Conservation (phyloP, 192 early-diverging fungal species). For the Mortierella alpina region DNA sequence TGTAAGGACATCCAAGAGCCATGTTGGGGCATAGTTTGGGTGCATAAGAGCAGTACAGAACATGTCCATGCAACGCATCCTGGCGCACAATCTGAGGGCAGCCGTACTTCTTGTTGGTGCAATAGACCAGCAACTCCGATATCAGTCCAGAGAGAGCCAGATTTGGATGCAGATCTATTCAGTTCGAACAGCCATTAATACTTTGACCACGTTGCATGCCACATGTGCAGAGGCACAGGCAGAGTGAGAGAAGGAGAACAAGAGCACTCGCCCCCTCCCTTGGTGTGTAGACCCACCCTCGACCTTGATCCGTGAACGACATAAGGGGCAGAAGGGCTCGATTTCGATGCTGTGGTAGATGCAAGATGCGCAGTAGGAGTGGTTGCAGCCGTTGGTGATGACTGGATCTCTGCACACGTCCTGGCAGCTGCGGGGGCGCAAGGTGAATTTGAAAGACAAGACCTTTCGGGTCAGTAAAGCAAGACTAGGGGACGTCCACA, state of each 20-base stretch:
- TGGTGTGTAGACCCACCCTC: slow-evolving; percentile 34
- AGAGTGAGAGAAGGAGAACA: too few species aligned
- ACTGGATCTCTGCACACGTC: slow-evolving; percentile 67
- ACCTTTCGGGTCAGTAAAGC: not conserved
- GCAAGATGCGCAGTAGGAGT: slow-evolving; percentile 70
- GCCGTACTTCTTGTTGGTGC: slow-evolving; percentile 62
- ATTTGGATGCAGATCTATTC: slow-evolving; percentile 68
- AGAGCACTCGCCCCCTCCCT: not conserved
- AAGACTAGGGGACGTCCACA: not conserved
- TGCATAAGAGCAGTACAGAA: slow-evolving; percentile 58
- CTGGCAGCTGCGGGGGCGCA: slow-evolving; percentile 56
- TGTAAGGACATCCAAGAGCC: slow-evolving; percentile 62
- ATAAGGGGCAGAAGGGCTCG: slow-evolving; percentile 70
- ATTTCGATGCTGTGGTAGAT: slow-evolving; percentile 65
- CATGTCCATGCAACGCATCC: slow-evolving; percentile 62
- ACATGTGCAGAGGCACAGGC: not conserved
- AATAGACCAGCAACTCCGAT: slow-evolving; percentile 65
- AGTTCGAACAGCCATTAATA: not conserved
- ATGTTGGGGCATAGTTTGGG: slow-evolving; percentile 59
- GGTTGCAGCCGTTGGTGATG: slow-evolving; percentile 69
- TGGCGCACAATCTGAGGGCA: slow-evolving; percentile 59
- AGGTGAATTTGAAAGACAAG: not conserved
- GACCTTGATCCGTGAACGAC: slow-evolving; percentile 56
- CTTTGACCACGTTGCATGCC: not conserved
- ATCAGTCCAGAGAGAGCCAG: slow-evolving; percentile 63